phyloP scores from a whole-genome alignment of 2,329 filamentous ascomycete genomes.

The Peltaster fructicola region DNA sequence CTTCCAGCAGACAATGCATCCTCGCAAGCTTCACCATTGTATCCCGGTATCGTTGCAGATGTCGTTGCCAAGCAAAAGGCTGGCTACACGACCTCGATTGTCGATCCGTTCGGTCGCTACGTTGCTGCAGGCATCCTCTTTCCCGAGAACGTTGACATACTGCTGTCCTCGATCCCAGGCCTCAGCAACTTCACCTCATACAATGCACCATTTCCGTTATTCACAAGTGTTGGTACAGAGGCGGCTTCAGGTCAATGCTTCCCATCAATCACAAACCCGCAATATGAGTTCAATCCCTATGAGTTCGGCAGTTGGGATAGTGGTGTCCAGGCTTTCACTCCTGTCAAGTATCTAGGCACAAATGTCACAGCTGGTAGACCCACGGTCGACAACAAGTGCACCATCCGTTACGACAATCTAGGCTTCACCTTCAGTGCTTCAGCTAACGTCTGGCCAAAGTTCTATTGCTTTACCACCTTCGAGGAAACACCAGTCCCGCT shows the following conservation, averaged over 20 bases:
- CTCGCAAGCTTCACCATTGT: conserved; percentile 11
- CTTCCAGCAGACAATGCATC: conserved; percentile 19
- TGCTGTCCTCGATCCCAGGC: conserved; percentile 18
- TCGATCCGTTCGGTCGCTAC: conserved; percentile 24
- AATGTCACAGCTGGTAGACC: conserved; percentile 34
- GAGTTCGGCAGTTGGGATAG: conserved; percentile 49
- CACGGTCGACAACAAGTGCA: conserved; percentile 23
- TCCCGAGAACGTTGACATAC: conserved; percentile 18
- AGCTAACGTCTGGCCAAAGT: conserved; percentile 24
- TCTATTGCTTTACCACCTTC: too few species aligned
- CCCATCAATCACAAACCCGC: conserved; percentile 34
- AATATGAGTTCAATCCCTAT: conserved; percentile 48
- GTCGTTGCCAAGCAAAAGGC: conserved; percentile 21
- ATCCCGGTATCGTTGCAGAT: conserved; percentile 18
- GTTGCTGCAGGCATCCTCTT: conserved; percentile 24
- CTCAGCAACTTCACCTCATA: conserved; percentile 24
- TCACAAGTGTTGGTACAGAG: conserved; percentile 24
- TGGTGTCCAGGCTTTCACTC: conserved; percentile 41
- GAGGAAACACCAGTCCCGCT: too few species aligned
- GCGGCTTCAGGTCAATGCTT: conserved; percentile 21
- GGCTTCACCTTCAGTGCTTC: conserved; percentile 31
- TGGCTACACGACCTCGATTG: conserved; percentile 24
- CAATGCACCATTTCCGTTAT: conserved; percentile 28
- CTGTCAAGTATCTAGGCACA: conserved; percentile 42
- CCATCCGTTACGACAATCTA: conserved; percentile 31